Conservation (phyloP, 768 basidiomycete species). For the Xerocomellus chrysenteron region DNA sequence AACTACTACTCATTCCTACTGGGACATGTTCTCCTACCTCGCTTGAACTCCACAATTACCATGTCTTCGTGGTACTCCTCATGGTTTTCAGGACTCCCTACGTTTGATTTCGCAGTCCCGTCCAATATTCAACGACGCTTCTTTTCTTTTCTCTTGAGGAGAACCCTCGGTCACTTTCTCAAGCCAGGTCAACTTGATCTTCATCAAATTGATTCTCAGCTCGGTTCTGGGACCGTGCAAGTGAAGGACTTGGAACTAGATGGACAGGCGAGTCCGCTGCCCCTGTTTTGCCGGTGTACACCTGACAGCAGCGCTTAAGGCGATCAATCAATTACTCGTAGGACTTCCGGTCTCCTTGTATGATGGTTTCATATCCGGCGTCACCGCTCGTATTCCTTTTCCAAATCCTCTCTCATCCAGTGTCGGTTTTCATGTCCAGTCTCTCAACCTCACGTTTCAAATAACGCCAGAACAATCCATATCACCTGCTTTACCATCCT, state of each 20-base stretch:
- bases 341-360: constrained; percentile 66
- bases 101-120: constrained; percentile 64
- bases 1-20: neutral
- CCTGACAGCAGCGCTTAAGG: constrained; percentile 43
- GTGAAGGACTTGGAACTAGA: constrained; percentile 82
- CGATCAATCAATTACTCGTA: constrained; percentile 70
- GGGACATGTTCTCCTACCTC: constrained; percentile 17
- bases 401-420: constrained; percentile 78
- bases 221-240: constrained; percentile 88
- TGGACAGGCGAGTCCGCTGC: constrained; percentile 53
- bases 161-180: constrained; percentile 79
- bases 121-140: constrained; percentile 82
- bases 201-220: constrained; percentile 86
- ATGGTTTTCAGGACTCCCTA: constrained; percentile 52
- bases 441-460: constrained; percentile 67
- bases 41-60: constrained; percentile 13
- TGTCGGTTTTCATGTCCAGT: constrained; percentile 66
- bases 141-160: constrained; percentile 84
- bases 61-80: constrained; percentile 63
- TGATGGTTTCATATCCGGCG: constrained; percentile 69
- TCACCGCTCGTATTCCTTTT: constrained; percentile 81
- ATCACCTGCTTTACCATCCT: constrained; percentile 12
- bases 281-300: constrained; percentile 3
- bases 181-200: constrained; percentile 88
- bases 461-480: constrained; percentile 31